phyloP scores from a whole-genome alignment of 1,139 yeast species.

The Taphrina flavorubra region DNA sequence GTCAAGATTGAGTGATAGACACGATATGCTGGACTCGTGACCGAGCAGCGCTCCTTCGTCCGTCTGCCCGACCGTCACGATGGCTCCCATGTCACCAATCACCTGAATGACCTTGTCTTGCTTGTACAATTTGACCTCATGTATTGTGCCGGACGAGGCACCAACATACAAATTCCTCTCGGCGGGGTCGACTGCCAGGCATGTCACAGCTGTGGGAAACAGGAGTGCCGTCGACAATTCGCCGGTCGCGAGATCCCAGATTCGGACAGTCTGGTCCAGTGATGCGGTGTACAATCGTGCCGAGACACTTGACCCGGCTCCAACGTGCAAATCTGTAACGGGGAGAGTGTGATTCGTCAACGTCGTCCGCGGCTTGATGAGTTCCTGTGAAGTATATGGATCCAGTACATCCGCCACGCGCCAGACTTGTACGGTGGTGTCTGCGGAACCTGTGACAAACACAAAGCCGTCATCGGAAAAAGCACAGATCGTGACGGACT shows the following conservation, averaged over 20 bases:
- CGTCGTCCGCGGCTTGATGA: conserved; percentile 56
- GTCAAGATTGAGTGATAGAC: conserved; percentile 70
- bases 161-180: conserved; percentile 79
- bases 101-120: conserved; percentile 53
- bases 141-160: conserved; percentile 64
- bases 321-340: conserved; percentile 65
- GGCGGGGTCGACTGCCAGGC: conserved; percentile 78
- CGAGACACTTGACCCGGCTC: conserved; percentile 63
- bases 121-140: conserved; percentile 62
- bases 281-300: conserved; percentile 74
- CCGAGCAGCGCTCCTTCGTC: conserved; percentile 46
- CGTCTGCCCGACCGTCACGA: conserved; percentile 49
- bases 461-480: conserved; percentile 71
- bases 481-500: conserved; percentile 65
- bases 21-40: conserved; percentile 56
- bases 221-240: conserved; percentile 72
- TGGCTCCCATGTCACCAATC: conserved; percentile 63
- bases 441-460: conserved; percentile 77
- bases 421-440: conserved; percentile 82
- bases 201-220: conserved; percentile 62
- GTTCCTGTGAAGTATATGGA: conserved; percentile 49
- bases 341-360: conserved; percentile 79
- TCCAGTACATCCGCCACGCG: conserved; percentile 65
- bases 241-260: conserved; percentile 51
- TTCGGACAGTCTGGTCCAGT: conserved; percentile 72